Conservation (phyloP, 225 moss, liverwort and hornwort species). For the Physcomitrellopsis africana region DNA sequence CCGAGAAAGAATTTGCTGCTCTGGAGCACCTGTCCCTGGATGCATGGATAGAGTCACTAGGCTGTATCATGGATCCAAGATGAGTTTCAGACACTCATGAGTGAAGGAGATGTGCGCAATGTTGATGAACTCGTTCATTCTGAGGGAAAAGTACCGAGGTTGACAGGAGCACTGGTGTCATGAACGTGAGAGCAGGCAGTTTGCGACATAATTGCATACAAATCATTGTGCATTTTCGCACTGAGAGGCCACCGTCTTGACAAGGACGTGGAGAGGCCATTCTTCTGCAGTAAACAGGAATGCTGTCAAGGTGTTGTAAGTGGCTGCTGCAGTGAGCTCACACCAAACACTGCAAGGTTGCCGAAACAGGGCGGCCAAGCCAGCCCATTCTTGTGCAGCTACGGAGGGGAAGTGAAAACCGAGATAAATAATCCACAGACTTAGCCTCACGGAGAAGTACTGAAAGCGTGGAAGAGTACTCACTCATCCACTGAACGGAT, state of each 20-base stretch:
- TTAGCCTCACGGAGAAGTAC: background rate
- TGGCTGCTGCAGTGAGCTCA: too few species aligned
- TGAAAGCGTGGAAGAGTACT: background rate
- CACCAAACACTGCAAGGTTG: too few species aligned
- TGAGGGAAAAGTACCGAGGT: background rate
- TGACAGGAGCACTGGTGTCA: conserved; percentile 9
- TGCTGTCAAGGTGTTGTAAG: too few species aligned
- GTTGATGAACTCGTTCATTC: conserved; percentile 19
- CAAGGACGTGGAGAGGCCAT: too few species aligned
- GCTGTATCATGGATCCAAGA: conserved; percentile 11
- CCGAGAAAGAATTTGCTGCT: background rate
- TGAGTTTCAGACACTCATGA: conserved; percentile 10
- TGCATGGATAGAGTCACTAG: background rate
- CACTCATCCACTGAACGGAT: background rate
- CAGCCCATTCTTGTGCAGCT: too few species aligned
- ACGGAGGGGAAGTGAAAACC: too few species aligned
- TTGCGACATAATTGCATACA: conserved; percentile 4
- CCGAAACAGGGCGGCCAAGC: too few species aligned
- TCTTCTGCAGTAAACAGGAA: too few species aligned
- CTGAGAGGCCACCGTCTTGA: background rate
- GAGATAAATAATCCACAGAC: background rate
- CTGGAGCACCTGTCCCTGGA: background rate
- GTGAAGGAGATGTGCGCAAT: background rate
- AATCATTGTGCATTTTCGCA: conserved; percentile 18
- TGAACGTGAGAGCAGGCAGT: conserved; percentile 15